phyloP scores from a whole-genome alignment of 805 yeast species.

The Teunomyces stri region DNA sequence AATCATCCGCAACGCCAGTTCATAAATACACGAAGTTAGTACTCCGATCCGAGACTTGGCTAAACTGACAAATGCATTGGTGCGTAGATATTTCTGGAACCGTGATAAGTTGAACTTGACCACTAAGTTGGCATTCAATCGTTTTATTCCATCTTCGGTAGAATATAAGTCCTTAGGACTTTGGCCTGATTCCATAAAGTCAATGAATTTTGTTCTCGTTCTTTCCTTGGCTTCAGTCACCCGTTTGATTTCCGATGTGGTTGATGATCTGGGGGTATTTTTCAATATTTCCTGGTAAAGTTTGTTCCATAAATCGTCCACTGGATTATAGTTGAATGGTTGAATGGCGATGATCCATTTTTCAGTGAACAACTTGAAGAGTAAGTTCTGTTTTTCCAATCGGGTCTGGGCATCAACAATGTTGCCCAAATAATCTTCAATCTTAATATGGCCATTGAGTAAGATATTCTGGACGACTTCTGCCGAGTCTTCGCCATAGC shows the following conservation, averaged over 20 bases:
- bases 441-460: slow-evolving; percentile 64
- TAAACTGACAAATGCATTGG: slow-evolving; percentile 58
- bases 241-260: slow-evolving; percentile 40
- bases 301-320: slow-evolving; percentile 38
- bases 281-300: slow-evolving; percentile 35
- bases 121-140: slow-evolving; percentile 49
- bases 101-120: slow-evolving; percentile 63
- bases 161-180: slow-evolving; percentile 23
- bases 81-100: slow-evolving; percentile 65
- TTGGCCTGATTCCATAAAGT: slow-evolving; percentile 31
- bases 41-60: slow-evolving; percentile 70
- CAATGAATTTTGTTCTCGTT: slow-evolving; percentile 39
- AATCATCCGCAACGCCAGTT: slow-evolving; percentile 50
- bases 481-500: slow-evolving; percentile 46
- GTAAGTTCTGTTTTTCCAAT: slow-evolving; percentile 21
- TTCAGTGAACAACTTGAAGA: slow-evolving; percentile 28
- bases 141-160: slow-evolving; percentile 34
- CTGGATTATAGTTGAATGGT: slow-evolving; percentile 30
- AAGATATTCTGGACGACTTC: slow-evolving; percentile 67
- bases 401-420: slow-evolving; percentile 19
- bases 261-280: slow-evolving; percentile 33
- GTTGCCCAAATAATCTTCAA: slow-evolving; percentile 42
- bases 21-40: slow-evolving; percentile 63
- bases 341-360: slow-evolving; percentile 38
- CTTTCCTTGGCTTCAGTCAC: slow-evolving; percentile 59